phyloP scores from a whole-genome alignment of 2,329 filamentous ascomycete genomes.

The Fusarium subglutinans region DNA sequence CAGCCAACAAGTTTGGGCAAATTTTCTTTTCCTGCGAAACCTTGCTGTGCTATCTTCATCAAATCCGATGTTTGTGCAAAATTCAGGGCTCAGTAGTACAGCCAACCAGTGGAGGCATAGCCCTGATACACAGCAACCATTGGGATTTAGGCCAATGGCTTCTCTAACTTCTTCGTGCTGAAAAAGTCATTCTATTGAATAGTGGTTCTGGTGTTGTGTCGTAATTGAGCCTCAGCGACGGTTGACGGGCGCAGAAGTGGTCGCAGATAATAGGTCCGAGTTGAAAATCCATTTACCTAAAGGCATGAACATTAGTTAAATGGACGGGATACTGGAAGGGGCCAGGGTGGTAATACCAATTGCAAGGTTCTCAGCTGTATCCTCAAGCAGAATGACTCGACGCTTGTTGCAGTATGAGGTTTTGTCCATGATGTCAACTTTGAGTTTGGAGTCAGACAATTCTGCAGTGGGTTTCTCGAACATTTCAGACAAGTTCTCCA shows the following conservation, averaged over 20 bases:
- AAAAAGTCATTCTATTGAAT: neutral
- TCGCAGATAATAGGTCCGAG: slow-evolving; percentile 35
- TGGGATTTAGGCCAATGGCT: neutral
- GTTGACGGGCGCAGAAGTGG: slow-evolving; percentile 33
- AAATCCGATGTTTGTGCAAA: slow-evolving; percentile 2
- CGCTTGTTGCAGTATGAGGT: slow-evolving; percentile 96
- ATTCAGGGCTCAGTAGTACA: neutral
- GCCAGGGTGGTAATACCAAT: slow-evolving; percentile 65
- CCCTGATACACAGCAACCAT: neutral
- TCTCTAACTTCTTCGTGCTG: neutral
- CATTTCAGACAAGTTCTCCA: slow-evolving; percentile 97
- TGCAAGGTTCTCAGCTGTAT: slow-evolving; percentile 92
- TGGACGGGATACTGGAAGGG: neutral
- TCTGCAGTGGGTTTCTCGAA: slow-evolving; percentile 97
- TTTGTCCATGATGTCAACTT: slow-evolving; percentile 99
- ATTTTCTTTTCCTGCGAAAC: neutral
- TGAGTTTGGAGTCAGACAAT: slow-evolving; percentile 85
- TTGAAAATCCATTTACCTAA: slow-evolving; percentile 60
- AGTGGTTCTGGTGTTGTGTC: neutral
- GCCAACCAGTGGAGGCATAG: neutral
- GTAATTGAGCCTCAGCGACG: slow-evolving; percentile 27
- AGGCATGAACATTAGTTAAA: slow-evolving; percentile 36
- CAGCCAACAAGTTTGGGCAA: neutral
- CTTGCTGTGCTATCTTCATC: slow-evolving; percentile 13
- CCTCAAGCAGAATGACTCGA: slow-evolving; percentile 86